phyloP scores from a whole-genome alignment of 1,284 basidiomycete species.

The Cryptococcus wingfieldii region DNA sequence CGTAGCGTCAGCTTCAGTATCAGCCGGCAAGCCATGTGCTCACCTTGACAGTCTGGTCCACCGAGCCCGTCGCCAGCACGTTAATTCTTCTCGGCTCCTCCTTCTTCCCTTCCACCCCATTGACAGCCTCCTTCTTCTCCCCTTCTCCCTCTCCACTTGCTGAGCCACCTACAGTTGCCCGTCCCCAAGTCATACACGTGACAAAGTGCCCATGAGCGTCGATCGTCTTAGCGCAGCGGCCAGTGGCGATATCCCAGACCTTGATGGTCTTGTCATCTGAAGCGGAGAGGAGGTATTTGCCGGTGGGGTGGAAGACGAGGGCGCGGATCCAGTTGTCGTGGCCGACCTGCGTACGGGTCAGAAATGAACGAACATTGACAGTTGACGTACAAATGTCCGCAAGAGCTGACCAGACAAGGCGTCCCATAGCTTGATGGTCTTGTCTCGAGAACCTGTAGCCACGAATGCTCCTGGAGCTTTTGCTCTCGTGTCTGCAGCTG shows the following conservation, averaged over 20 bases:
- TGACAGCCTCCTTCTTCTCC: conserved; percentile 6
- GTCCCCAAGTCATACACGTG: conserved; percentile 74
- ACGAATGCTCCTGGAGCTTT: conserved; percentile 58
- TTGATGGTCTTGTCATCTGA: conserved; percentile 88
- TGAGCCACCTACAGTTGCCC: conserved; percentile 53
- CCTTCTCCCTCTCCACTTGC: conserved; percentile 55
- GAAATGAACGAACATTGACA: neutral
- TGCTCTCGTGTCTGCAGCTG: conserved; percentile 41
- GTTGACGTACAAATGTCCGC: conserved; percentile 57
- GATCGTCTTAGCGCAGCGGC: conserved; percentile 73
- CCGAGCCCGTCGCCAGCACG: conserved; percentile 60
- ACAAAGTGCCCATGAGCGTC: conserved; percentile 85
- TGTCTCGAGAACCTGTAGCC: conserved; percentile 80
- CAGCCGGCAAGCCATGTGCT: conserved; percentile 8
- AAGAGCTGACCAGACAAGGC: conserved; percentile 68
- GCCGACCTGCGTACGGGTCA: conserved; percentile 53
- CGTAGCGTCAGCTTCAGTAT: neutral
- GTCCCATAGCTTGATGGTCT: conserved; percentile 84
- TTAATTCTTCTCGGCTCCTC: conserved; percentile 5
- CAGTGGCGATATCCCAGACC: conserved; percentile 76
- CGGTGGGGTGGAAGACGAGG: conserved; percentile 76
- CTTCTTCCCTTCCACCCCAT: conserved; percentile 13
- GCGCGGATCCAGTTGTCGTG: conserved; percentile 84
- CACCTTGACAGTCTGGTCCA: conserved; percentile 61
- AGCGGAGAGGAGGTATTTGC: conserved; percentile 78